These are phyloP conservation scores for Mortierella antarctica DNA, from an alignment of 192 early-diverging fungal species.

Conservation along the genomic window DNA sequence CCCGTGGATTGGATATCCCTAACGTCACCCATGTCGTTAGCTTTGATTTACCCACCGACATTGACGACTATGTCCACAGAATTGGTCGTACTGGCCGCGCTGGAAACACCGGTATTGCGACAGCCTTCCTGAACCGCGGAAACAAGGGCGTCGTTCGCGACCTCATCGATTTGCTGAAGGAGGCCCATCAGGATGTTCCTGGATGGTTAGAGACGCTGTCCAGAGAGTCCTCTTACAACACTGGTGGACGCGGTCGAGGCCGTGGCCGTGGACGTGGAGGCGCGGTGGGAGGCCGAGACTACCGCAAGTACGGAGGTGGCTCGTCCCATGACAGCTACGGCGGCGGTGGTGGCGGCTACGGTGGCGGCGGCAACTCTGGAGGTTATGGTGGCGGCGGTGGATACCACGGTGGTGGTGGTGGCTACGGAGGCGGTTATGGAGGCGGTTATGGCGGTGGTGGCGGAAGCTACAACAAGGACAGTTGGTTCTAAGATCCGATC, in stretches of 20 bases:
- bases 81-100: slow-evolving; percentile 98
- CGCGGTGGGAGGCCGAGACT: slow-evolving; percentile 32
- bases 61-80: slow-evolving; percentile 98
- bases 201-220: slow-evolving; percentile 79
- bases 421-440: slow-evolving; percentile 30
- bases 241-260: slow-evolving; percentile 61
- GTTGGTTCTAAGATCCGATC: slow-evolving; percentile 9
- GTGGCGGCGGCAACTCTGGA: slow-evolving; percentile 31
- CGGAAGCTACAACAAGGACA: slow-evolving; percentile 14
- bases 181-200: slow-evolving; percentile 95
- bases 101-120: slow-evolving; percentile 90
- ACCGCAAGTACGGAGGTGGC: slow-evolving; percentile 48
- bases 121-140: slow-evolving; percentile 92
- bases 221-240: slow-evolving; percentile 62
- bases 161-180: slow-evolving; percentile 88
- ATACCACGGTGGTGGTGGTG: slow-evolving; percentile 22
- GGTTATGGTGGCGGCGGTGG: slow-evolving; percentile 29
- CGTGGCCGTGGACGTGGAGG: slow-evolving; percentile 68
- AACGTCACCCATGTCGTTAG: slow-evolving; percentile 91
- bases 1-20: slow-evolving; percentile 91
- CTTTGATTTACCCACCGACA: slow-evolving; percentile 94
- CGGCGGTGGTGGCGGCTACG: slow-evolving; percentile 65
- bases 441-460: slow-evolving; percentile 54
- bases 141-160: slow-evolving; percentile 86
- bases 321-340: slow-evolving; percentile 42